Conservation (phyloP, 2,329 filamentous ascomycete genomes). For the Ascochyta koolunga region DNA sequence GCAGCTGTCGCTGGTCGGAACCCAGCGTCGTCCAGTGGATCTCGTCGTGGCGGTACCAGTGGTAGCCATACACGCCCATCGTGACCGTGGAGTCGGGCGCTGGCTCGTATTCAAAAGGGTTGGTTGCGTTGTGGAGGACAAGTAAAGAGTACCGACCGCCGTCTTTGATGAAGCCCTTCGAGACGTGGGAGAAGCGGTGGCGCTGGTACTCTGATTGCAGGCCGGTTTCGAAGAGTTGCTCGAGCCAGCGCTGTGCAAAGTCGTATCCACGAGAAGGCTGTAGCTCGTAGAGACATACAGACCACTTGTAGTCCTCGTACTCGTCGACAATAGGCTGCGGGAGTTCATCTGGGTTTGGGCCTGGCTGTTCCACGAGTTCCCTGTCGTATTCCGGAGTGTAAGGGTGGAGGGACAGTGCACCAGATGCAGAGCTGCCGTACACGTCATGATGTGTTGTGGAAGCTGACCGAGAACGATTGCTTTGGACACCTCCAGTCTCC, state of each 20-base stretch:
- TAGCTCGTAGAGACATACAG: constrained; percentile 29
- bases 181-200: constrained; percentile 22
- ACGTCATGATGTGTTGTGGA: background rate
- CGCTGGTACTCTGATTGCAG: background rate
- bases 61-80: constrained; percentile 33
- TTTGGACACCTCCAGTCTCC: background rate
- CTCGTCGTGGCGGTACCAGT: constrained; percentile 21
- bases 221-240: background rate
- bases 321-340: constrained; percentile 23
- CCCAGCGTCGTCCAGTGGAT: constrained; percentile 37
- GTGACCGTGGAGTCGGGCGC: constrained; percentile 19
- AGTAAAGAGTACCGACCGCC: constrained; percentile 29
- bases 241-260: constrained; percentile 19
- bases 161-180: constrained; percentile 32
- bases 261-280: constrained; percentile 5
- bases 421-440: background rate
- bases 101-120: constrained; percentile 22
- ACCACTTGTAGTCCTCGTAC: constrained; percentile 33
- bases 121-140: constrained; percentile 34
- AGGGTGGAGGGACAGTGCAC: background rate
- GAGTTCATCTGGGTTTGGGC: constrained; percentile 1
- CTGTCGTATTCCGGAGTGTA: background rate
- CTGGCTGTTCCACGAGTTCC: background rate
- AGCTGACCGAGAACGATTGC: no score
- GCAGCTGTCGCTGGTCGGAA: constrained; percentile 1